Conservation (phyloP, 371 early-diverging fungal species). For the Mortierella polycephala region DNA sequence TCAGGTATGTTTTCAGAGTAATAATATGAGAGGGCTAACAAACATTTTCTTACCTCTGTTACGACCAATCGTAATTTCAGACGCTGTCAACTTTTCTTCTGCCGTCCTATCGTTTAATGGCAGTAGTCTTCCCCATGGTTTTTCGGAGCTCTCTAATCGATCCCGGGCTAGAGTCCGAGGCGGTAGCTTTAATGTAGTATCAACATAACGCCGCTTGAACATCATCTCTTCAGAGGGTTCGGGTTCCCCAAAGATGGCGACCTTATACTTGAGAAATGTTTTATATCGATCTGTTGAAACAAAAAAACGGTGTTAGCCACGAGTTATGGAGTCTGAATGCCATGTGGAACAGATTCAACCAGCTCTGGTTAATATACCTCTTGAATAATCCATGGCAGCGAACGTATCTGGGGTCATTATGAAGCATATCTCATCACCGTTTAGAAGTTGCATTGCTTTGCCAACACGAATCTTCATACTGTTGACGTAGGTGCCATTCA, state of each 20-base stretch:
- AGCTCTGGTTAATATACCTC: neutral
- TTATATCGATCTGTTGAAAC: neutral
- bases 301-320: neutral
- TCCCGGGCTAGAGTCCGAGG: neutral
- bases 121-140: neutral
- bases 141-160: neutral
- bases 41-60: neutral
- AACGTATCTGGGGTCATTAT: slow-evolving; percentile 9
- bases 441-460: slow-evolving; percentile 11
- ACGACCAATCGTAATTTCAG: neutral
- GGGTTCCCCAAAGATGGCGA: neutral
- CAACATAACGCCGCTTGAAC: slow-evolving; percentile 4
- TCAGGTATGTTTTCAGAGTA: neutral
- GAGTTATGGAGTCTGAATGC: neutral
- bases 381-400: too few relatives aligned
- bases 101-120: neutral
- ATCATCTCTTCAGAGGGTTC: neutral
- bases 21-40: neutral
- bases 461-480: slow-evolving; percentile 2
- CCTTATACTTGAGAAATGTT: neutral
- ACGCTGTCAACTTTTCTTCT: neutral
- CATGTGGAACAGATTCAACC: neutral
- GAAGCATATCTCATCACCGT: slow-evolving; percentile 28
- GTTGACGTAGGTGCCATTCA: slow-evolving; percentile 30
- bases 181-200: neutral